Evolutionary conservation across 148 eudicot species (phyloP), one percentile per base, ranked within the genome.

Genomic region (Heliamphora exappendiculata): DNA sequence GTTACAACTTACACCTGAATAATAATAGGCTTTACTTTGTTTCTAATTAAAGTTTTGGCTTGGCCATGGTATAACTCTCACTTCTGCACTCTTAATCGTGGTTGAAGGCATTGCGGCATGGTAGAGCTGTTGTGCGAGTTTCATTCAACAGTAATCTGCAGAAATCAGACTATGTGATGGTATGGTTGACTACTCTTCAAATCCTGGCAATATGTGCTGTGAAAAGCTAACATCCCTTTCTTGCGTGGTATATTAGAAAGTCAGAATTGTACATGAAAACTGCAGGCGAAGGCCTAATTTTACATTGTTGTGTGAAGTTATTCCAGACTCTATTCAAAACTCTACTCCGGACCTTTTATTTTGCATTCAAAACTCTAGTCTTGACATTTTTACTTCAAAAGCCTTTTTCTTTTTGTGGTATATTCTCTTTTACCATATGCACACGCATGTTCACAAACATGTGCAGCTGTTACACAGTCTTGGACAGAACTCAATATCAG

Each of bases 91-190:
- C 33, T 77, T 69, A 64, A n/a, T 73, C 70, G 67, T 80, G 37
- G 58, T 70, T 84, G 75, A 75, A 89, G 85, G 97, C 90, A 63
- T 33, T 85, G 76, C 86, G 76, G 34, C 83, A 85, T 77, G 98
- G 98, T 63, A 83, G 76, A 83, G 96, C 97, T 79, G 90, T 93
- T 77, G 77, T 93, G 75, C 86, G 74, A 66, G 81, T 89, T 73
- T 83, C 83, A 62, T 80, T 91, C 26, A 71, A 67, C 76, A 84
- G 76, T 67, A 82, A 86, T 72, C 84, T 72, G 19, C 77, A 79
- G 70, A 91, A 93, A 76, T 87, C 94, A 34, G 96, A 88, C 84
- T 91, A 89, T 66, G 58, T 92, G 55, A 75, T 93, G 90, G 93
- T 89, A 84, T 77, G 3, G 8, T 79, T 78, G 19, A 9, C 41